Evolutionary conservation across 352 stramenopile species (phyloP), one percentile per base, ranked within the genome.

Genomic region (Phytophthora pistaciae): DNA sequence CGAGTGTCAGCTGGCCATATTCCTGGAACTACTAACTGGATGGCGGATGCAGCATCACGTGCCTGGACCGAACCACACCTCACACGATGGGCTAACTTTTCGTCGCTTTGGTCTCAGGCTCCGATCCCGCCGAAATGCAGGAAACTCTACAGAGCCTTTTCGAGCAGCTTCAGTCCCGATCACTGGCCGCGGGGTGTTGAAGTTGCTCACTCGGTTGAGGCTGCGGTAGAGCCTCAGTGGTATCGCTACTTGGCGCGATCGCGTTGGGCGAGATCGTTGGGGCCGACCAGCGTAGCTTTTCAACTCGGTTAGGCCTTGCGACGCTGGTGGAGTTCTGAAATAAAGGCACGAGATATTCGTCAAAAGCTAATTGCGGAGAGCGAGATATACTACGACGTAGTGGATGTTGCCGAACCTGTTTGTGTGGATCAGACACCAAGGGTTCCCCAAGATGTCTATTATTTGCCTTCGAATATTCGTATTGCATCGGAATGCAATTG

Each of bases 1-100:
- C 21, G 64, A 3, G 29, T 77, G 14, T 44, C 9, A 5, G 36
- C 36, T 18, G 14, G 14, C 9, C 70, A 77, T 11, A 44, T 82
- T 0, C 61, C 64, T 0, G 64, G 67, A 2, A 29, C 56, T 3
- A 16, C 1, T 33, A 72, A 77, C 36, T 29, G 5, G 25, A 72
- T 79, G 75, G 70, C 70, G 0, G 70, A 77, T 57, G 55, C 64
- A 7, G 65, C 64, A 2, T 82, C 70, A 1, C 14, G 70, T 25
- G 53, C 59, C 2, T 73, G 66, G 60, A 44, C 11, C 20, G 59
- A 73, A 25, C 66, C 66, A n/a, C 29, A 61, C 27, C 6, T 13
- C 23, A 54, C 20, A 1, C 49, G 7, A 1, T 68, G 66, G 54
- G 52, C 59, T 48, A 59, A 60, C 54, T 44, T 64, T 16, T 27